phyloP scores from a whole-genome alignment of 257 asterid genomes.

The Gentiana straminea region DNA sequence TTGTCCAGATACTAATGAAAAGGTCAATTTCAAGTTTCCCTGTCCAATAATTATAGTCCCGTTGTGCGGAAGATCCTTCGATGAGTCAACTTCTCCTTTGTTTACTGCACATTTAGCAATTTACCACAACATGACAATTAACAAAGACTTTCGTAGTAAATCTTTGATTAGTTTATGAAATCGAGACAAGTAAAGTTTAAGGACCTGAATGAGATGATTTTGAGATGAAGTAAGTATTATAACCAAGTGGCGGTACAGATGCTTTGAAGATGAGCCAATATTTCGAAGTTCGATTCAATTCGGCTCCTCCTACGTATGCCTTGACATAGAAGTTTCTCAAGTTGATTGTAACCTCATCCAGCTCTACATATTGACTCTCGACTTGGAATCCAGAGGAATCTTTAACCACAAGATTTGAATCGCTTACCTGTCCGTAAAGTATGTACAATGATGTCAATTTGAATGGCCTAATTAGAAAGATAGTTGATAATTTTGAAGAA shows the following conservation, averaged over 20 bases:
- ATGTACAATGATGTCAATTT: neutral
- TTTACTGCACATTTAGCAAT: slow-evolving; percentile 22
- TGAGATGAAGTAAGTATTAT: slow-evolving; percentile 63
- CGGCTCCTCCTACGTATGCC: slow-evolving; percentile 59
- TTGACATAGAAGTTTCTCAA: slow-evolving; percentile 52
- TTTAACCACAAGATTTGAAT: slow-evolving; percentile 42
- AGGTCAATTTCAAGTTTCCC: slow-evolving; percentile 59
- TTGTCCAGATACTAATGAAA: slow-evolving; percentile 70
- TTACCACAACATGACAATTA: no score
- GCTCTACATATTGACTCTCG: slow-evolving; percentile 47
- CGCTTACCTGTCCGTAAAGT: slow-evolving; percentile 44
- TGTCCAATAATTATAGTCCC: slow-evolving; percentile 58
- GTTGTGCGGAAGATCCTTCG: slow-evolving; percentile 18
- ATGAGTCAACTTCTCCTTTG: slow-evolving; percentile 14
- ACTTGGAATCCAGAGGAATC: slow-evolving; percentile 45
- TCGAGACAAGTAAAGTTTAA: neutral
- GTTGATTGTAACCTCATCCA: slow-evolving; percentile 46
- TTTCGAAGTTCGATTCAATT: slow-evolving; percentile 33
- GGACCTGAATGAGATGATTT: slow-evolving; percentile 39
- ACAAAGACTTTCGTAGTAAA: neutral
- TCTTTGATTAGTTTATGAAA: neutral
- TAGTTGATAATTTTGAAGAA: neutral
- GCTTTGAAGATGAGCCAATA: slow-evolving; percentile 65
- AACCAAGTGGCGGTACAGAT: slow-evolving; percentile 64
- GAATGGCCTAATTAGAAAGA: neutral